Evolutionary conservation across 169 alveolate species (phyloP).

Genomic region (Plasmodium cynomolgi): DNA sequence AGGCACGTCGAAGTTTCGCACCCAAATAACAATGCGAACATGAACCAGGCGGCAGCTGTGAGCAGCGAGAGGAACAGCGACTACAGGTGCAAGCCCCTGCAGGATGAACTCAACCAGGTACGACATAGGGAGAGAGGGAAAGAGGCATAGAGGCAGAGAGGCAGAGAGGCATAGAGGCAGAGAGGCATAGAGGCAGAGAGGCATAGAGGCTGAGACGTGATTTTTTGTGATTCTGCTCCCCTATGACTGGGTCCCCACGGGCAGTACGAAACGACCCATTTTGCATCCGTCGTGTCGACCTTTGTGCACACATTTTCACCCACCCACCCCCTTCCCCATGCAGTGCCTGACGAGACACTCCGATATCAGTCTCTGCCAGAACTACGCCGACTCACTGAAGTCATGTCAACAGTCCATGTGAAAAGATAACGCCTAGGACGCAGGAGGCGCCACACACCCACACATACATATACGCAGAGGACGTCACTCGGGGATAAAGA

Average conservation of each 20-base stretch:
- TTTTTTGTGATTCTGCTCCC: not conserved
- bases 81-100: constrained; percentile 31
- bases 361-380: constrained; percentile 69
- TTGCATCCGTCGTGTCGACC: not conserved
- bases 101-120: constrained; percentile 73
- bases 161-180: not conserved
- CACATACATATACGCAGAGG: not conserved
- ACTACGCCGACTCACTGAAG: constrained; percentile 71
- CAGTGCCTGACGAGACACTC: constrained; percentile 73
- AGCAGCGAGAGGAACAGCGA: constrained; percentile 38
- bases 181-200: too few relatives aligned
- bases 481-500: not conserved
- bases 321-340: not conserved
- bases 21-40: constrained; percentile 32
- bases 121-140: not conserved
- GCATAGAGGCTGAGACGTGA: not conserved
- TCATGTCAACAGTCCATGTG: constrained; percentile 74
- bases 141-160: not conserved
- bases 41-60: constrained; percentile 54
- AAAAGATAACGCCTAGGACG: not conserved
- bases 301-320: not conserved
- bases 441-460: not conserved
- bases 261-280: not conserved
- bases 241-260: not conserved
- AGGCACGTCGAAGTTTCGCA: constrained; percentile 75